Conservation (phyloP, 2,329 filamentous ascomycete species). For the Diaporthe velutina region DNA sequence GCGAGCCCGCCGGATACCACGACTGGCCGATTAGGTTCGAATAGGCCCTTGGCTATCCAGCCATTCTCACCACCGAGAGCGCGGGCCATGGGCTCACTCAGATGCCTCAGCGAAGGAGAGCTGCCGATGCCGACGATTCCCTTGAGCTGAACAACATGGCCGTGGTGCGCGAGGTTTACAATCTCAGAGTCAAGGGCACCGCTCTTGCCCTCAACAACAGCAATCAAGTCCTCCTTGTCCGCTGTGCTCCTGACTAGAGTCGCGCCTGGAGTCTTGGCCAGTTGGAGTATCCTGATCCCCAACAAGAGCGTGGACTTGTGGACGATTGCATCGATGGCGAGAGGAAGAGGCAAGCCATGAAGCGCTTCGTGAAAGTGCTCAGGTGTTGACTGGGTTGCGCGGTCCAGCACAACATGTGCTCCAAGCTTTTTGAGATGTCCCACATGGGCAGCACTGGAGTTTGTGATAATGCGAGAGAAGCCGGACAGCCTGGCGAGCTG, state of each 20-base stretch:
- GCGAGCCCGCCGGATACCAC: constrained; percentile 47
- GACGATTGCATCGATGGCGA: constrained; percentile 50
- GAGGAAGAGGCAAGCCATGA: constrained; percentile 44
- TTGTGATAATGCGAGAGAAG: constrained; percentile 56
- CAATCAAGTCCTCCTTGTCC: neutral
- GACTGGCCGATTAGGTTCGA: constrained; percentile 46
- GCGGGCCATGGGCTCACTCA: constrained; percentile 48
- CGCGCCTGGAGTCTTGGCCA: constrained; percentile 38
- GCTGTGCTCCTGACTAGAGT: neutral
- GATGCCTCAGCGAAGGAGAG: constrained; percentile 43
- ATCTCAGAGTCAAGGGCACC: constrained; percentile 41
- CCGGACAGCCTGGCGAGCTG: constrained; percentile 58
- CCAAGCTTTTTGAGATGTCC: constrained; percentile 44
- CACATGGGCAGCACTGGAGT: constrained; percentile 52
- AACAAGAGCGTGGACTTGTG: constrained; percentile 46
- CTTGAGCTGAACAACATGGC: constrained; percentile 30
- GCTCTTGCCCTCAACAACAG: constrained; percentile 28
- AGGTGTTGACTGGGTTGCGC: constrained; percentile 39
- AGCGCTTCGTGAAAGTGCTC: constrained; percentile 45
- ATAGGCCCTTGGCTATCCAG: constrained; percentile 47
- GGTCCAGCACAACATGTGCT: constrained; percentile 41
- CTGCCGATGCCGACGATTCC: constrained; percentile 44
- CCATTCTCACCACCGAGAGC: constrained; percentile 47
- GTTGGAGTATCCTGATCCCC: constrained; percentile 45
- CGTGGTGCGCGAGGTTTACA: constrained; percentile 38